Evolutionary conservation across 331 rosid genomes (phyloP), one percentile per base, ranked within the genome.

Genomic region (Malus hybrid): DNA sequence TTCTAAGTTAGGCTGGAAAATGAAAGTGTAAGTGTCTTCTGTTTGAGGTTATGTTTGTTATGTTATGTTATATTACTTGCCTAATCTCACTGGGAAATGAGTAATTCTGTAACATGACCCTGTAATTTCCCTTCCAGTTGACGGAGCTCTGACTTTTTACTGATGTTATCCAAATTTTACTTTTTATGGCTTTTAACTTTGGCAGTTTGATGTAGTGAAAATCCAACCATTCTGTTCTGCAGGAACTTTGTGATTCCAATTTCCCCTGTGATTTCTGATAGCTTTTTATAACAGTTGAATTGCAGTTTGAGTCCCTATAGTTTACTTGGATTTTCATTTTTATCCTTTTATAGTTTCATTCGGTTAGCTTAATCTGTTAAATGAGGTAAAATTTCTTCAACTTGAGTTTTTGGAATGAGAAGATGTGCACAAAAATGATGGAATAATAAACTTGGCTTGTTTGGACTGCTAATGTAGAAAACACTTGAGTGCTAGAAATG

Each of bases 161-260:
- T 22, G 15, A 46, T 7, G n/a, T 63, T 79, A 73, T 70, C 24
- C 24, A 24, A 29, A 29, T 29, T 29, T 62, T 74, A 61, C 68
- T 69, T 87, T 83, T 73, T 16, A 2, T 68, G 76, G 78, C 69
- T 75, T 76, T 70, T 60, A 14, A 63, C 87, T 81, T 85, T 72
- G 72, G 74, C 87, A 64, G 68, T 26, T 63, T 30, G 12, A 29
- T 5, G 20, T 2, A 1, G 16, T 48, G 66, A 56, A 65, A 30
- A 26, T 73, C 69, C 63, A 56, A 26, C 66, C 4, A 2, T 53
- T 58, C 12, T 62, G 39, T 64, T 61, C 30, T 68, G 56, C 62
- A 39, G 79, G 34, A 4, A 15, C 62, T 79, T 71, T 75, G 71
- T 52, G 42, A 30, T 78, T 70, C 55, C 80, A 70, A 70, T 78